Evolutionary conservation across 1,139 yeast genomes (phyloP), one percentile per base, ranked within the genome.

Genomic region (Geotrichum candidum): DNA sequence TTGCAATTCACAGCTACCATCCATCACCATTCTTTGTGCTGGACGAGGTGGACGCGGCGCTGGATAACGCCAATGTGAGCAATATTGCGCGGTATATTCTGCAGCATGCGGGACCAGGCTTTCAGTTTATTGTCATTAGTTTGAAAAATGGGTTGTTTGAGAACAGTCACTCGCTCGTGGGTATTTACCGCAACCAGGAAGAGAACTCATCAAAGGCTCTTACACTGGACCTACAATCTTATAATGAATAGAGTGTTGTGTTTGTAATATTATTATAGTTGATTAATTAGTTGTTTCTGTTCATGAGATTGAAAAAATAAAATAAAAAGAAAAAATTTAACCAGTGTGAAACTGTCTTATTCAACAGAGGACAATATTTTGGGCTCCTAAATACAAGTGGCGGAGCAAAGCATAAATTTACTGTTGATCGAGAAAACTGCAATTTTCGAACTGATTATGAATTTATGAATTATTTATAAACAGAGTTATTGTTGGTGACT

Each of bases 11-110:
- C 73, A 87, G 96, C 0, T 89, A 78, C 75, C 95, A 87, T 61
- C 98, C 98, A 1, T 87, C 97, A 0, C 99, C 99, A 29, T 94
- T 94, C 73, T 94, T 94, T 72, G 96, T 94, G 0, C 78, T 94
- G 57, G 99, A 94, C 74, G 99, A 94, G 76, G 92, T 94, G 22
- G 99, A 94, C 77, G 98, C 99, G 0, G 98, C 99, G 0, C 81
- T 94, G 65, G 99, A 94, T 74, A 87, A 89, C 65, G 85, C 91
- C 22, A 94, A 94, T 71, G 97, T 95, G 29, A 84, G 84, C 59
- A 84, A 85, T 68, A 87, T 94, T 64, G 97, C 97, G 15, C 86
- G 85, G 63, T 95, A 92, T 72, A 90, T 94, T 65, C 82, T 82
- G 62, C 83, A 82, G 66, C 87, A 89, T 69, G 87, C 96, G 1